Conservation (phyloP, 164 flowering plant genomes). For the Annona cherimola region DNA sequence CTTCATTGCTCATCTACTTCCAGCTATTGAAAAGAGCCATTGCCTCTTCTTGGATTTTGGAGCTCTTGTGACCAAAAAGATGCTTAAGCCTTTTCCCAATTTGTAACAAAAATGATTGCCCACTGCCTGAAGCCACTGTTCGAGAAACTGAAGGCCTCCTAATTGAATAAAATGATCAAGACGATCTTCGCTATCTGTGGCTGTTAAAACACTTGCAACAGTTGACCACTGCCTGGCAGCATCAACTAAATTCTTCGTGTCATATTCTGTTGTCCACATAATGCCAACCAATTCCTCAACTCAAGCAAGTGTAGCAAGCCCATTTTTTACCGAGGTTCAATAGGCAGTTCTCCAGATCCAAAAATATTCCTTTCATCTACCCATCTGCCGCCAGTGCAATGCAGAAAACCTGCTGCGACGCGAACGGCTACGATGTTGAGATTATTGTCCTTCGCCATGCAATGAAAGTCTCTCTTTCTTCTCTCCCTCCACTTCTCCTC, state of each 20-base stretch:
- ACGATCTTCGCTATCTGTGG: slow-evolving; percentile 63
- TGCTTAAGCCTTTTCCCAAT: slow-evolving; percentile 47
- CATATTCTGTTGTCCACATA: slow-evolving; percentile 52
- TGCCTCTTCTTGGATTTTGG: slow-evolving; percentile 56
- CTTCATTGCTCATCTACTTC: slow-evolving; percentile 26
- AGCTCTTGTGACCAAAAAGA: slow-evolving; percentile 49
- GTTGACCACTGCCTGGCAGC: slow-evolving; percentile 78
- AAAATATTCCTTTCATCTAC: background rate
- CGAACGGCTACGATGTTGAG: background rate
- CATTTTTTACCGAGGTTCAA: slow-evolving; percentile 55
- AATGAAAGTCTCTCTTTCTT: background rate
- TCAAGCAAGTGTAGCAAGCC: slow-evolving; percentile 61
- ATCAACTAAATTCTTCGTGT: slow-evolving; percentile 52
- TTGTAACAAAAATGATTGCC: slow-evolving; percentile 44
- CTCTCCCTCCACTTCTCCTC: background rate
- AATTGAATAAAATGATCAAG: slow-evolving; percentile 71
- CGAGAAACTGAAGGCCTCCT: slow-evolving; percentile 60
- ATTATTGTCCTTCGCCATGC: background rate
- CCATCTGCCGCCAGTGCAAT: background rate
- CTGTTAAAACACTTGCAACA: slow-evolving; percentile 68
- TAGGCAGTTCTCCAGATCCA: background rate
- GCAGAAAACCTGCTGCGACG: background rate
- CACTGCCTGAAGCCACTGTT: slow-evolving; percentile 66
- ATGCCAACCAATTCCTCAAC: slow-evolving; percentile 67
- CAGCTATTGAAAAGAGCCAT: slow-evolving; percentile 45